These are phyloP conservation scores for Acrocalymma vagum DNA, from an alignment of 2,329 filamentous ascomycete genomes.

Conservation along the genomic window DNA sequence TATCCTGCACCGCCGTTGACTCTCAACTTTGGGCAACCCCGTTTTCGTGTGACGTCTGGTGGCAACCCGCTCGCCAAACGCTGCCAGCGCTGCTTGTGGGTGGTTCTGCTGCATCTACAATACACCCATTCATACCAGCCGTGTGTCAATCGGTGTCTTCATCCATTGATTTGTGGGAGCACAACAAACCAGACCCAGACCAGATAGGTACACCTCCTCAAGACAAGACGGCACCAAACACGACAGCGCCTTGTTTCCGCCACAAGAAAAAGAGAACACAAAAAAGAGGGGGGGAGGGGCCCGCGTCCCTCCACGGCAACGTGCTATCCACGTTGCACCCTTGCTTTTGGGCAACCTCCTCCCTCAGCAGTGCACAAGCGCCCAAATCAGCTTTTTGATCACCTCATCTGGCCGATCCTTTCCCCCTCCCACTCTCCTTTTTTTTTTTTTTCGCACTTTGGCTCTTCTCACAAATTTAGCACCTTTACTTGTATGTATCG, in stretches of 20 bases:
- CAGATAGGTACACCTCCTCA: too few relatives aligned
- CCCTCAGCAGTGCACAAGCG: conserved; percentile 7
- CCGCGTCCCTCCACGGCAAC: conserved; percentile 41
- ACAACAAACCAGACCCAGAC: conserved; percentile 12
- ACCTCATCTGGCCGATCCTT: conserved; percentile 11
- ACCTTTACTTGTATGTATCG: too few relatives aligned
- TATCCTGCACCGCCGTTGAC: conserved; percentile 42
- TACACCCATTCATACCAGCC: too few relatives aligned
- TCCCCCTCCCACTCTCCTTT: conserved; percentile 3
- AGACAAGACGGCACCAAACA: too few relatives aligned
- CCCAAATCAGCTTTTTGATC: conserved; percentile 18
- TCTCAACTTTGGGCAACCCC: conserved; percentile 29
- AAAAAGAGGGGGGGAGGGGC: too few relatives aligned
- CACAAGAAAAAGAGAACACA: too few relatives aligned
- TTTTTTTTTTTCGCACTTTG: too few relatives aligned
- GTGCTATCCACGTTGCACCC: conserved; percentile 47
- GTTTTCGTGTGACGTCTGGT: conserved; percentile 39
- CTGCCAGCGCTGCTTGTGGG: conserved; percentile 18
- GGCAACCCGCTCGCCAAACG: conserved; percentile 18
- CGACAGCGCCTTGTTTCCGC: conserved; percentile 23
- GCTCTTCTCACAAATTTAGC: too few relatives aligned
- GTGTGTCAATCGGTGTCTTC: too few relatives aligned
- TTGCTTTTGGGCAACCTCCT: conserved; percentile 27
- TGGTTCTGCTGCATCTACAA: background rate
- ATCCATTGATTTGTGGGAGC: too few relatives aligned